Evolutionary conservation across 495 filamentous ascomycete species (phyloP), one percentile per base, ranked within the genome.

Genomic region (Aspergillus baeticus): DNA sequence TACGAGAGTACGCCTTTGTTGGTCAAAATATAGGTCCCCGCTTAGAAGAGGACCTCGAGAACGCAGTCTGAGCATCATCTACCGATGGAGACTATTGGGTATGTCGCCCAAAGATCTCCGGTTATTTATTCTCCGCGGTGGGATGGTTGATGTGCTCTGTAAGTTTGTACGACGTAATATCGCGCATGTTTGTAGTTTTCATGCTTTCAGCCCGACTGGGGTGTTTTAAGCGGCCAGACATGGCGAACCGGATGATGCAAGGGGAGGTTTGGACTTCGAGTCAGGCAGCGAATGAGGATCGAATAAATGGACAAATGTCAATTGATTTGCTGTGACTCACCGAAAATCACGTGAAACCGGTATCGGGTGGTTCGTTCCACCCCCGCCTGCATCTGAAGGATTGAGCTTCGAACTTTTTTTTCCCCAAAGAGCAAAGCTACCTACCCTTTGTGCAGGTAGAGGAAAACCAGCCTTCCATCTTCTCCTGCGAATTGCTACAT

Each of bases 1-100:
- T 64, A 47, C 57, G 66, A 11, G 69, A 74, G 13, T 69, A 76
- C 52, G 57, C 63, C 4, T 51, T 69, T n/a, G 58, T 74, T 15
- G 72, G 70, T 41, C 61, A 62, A 51, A 63, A 67, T 18, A 23
- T 74, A n/a, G 66, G 70, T 53, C 55, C 55, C 46, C 69, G 69
- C 10, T 33, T 74, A 38, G 58, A 72, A 22, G 64, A 63, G 43
- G 53, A 68, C 14, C 8, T 29, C 26, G 26, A 8, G 67, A 69
- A 38, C 53, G 58, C 48, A 59, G 63, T 44, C 50, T 70, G 33
- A 17, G 34, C 3, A 35, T 14, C 3, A 8, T 29, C 26, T 4
- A 29, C 26, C 8, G 26, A 29, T 8, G 26, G 8, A 29, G 26
- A 29, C 26, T 8, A 8, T 29, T 29, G 26, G 26, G 26, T 29